Evolutionary conservation across 768 basidiomycete genomes (phyloP), one percentile per base, ranked within the genome.

Genomic region (Mycena polygramma): DNA sequence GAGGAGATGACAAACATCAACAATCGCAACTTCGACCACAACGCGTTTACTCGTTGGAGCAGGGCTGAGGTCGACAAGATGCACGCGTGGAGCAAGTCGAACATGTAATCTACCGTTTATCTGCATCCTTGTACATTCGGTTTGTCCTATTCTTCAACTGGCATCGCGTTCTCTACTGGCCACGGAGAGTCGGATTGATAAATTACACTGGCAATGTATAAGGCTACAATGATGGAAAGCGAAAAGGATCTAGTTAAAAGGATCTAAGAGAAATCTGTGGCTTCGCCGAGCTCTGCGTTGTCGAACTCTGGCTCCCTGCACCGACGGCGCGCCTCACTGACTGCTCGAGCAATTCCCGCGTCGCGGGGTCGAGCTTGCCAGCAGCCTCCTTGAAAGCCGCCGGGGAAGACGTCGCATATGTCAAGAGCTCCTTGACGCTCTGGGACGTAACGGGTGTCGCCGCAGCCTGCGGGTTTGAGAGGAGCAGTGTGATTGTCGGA

Each of bases 371-470:
- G 24, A 98, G 84, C 57, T 87, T 89, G 11, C 83, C 86, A 3
- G 94, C 92, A 1, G 93, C 94, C 53, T 95, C 94, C 78, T 94
- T 95, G 87, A 98, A 98, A 15, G 92, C 88, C 6, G 82, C 77
- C 0, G 97, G 93, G 4, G 91, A 88, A 0, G 86, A 80, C 0
- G 92, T 86, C 0, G 96, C 96, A 66, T 94, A 91, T 2, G 84
- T 80, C 36, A 98, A 80, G 1, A 98, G 79, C 59, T 94, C 91
- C 3, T 86, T 78, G 24, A 94, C 85, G 3, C 90, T 89, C 68
- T 90, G 87, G 0, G 85, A 75, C 60, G 91, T 90, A 9, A 91
- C 74, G 0, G 83, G 81, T 0, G 86, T 77, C 4, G 86, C 78
- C 0, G 86, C 77, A 15, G 77, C 76, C 64, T 81, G 82, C 10